Conservation (phyloP, 225 moss, liverwort and hornwort genomes). For the Polytrichum formosum region DNA sequence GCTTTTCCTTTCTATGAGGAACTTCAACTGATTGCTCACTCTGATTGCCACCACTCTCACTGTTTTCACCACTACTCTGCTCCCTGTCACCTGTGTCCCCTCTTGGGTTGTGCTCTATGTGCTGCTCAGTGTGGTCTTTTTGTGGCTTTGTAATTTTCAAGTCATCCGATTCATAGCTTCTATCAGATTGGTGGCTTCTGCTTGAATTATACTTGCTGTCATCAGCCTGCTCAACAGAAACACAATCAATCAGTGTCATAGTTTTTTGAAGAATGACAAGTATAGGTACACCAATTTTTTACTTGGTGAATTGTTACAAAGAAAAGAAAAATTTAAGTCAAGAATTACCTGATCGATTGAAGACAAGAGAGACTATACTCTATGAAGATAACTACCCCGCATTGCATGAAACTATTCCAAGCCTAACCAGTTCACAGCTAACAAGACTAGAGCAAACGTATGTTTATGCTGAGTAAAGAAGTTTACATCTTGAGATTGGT, state of each 20-base stretch:
- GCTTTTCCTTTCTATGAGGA: constrained; percentile 12
- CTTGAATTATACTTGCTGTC: constrained; percentile 57
- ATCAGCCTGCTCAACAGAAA: constrained; percentile 22
- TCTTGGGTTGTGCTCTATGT: not conserved
- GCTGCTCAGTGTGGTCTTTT: not conserved
- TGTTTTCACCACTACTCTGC: constrained; percentile 17
- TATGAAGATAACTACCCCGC: too few species aligned
- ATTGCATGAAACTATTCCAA: too few species aligned
- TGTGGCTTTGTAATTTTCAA: not conserved
- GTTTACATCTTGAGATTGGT: not conserved
- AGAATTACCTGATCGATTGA: too few species aligned
- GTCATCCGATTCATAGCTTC: constrained; percentile 21
- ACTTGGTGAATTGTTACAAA: too few species aligned
- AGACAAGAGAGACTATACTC: too few species aligned
- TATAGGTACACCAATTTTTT: too few species aligned
- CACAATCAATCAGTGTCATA: too few species aligned
- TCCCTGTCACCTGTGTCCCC: not conserved
- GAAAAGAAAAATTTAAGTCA: too few species aligned
- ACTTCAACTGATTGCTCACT: constrained; percentile 23
- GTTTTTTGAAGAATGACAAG: too few species aligned
- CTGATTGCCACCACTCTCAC: constrained; percentile 22
- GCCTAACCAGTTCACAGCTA: too few species aligned
- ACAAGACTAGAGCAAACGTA: too few species aligned
- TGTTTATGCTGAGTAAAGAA: too few species aligned
- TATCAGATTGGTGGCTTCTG: constrained; percentile 49